phyloP scores from a whole-genome alignment of 768 basidiomycete genomes.

The Leccinum pellstonianum region DNA sequence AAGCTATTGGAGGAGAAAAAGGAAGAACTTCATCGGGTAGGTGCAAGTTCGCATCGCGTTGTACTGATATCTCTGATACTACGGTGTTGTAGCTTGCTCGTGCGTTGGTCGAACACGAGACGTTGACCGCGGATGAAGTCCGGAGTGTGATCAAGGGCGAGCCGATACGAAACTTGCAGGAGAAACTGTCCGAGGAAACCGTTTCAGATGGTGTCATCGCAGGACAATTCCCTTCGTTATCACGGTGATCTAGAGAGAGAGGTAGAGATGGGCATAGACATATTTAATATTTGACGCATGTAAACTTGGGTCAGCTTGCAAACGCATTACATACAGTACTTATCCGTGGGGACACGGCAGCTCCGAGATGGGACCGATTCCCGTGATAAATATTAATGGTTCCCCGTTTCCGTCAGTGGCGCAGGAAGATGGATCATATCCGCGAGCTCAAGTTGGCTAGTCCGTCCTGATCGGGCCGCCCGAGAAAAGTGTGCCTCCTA shows the following conservation, averaged over 20 bases:
- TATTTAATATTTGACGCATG: constrained; percentile 1
- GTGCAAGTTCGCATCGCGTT: constrained; percentile 16
- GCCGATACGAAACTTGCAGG: constrained; percentile 65
- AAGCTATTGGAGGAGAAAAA: constrained; percentile 62
- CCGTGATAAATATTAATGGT: neutral
- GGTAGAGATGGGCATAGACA: neutral
- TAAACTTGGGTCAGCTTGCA: neutral
- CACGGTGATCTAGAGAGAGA: neutral
- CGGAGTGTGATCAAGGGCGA: constrained; percentile 82
- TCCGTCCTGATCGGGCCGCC: no score
- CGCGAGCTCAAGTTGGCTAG: neutral
- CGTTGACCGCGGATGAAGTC: constrained; percentile 84
- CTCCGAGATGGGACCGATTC: neutral
- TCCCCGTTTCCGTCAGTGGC: neutral
- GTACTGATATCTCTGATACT: neutral
- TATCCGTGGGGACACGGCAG: neutral
- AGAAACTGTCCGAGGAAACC: constrained; percentile 58
- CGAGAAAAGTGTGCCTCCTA: no score
- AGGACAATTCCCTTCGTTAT: neutral
- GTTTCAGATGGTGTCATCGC: neutral
- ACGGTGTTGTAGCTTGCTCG: constrained; percentile 63
- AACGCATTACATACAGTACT: neutral
- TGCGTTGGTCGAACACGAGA: constrained; percentile 94
- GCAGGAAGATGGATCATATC: neutral
- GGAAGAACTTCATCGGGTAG: constrained; percentile 74